Evolutionary conservation across 192 early-diverging fungal species (phyloP), one percentile per base, ranked within the genome.

Genomic region (Coemansia sp.): DNA sequence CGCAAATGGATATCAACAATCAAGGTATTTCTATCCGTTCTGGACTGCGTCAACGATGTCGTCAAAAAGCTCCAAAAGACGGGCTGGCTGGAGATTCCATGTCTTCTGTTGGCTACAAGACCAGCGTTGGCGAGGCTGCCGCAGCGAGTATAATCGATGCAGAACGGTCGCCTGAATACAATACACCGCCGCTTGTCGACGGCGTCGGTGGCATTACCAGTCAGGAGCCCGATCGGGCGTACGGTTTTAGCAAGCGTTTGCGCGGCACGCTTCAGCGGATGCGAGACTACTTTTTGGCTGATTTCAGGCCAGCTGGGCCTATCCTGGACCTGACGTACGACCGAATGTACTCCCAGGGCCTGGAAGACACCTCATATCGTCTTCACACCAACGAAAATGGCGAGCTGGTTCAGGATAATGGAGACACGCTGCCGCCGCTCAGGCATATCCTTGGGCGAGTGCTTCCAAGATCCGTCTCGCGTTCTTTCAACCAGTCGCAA

Each of bases 271-370:
- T 79, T 22, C 64, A 67, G 31, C 71, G 66, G 2, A 61, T 74
- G 63, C 71, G 77, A 28, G 77, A 79, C 72, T 79, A 79, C 51
- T 79, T 79, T 29, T 11, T 79, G 61, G 77, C 77, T 0, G 77
- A 79, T 57, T 79, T 79, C 48, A 48, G 72, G 0, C 77, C 77
- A 3, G 77, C 77, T 1, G 63, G 64, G 4, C 77, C 77, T 0
- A 79, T 79, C 38, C 71, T 79, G n/a, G 77, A 80, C 54, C 72
- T 80, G 45, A 80, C 77, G 0, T 80, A 80, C 59, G 77, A 80
- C 38, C 68, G 63, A 7, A 33, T 73, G 57, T 80, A 80, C 54
- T 71, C 77, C 50, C 77, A 80, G 54, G 68, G 72, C 54, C 52
- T 63, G 14, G 64, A 71, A 5, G 64, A 63, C 7, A 5, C n/a